Base-by-base conservation (phyloP, 805 yeast genomes). In the Metschnikowia henanensis region DNA sequence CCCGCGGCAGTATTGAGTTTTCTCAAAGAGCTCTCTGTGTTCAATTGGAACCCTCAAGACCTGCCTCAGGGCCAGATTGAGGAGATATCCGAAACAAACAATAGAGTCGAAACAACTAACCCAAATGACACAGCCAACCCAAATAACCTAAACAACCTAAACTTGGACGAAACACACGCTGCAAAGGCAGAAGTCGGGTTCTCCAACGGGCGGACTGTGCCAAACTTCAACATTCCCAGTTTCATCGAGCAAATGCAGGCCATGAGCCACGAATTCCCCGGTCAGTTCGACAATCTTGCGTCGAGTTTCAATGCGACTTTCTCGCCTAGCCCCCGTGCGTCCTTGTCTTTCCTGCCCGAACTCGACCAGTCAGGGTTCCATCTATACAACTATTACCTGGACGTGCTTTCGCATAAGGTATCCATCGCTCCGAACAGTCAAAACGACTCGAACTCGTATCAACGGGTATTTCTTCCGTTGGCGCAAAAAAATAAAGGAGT, bases 401-500 rank as follows among this genome's bases (percentile, higher is more conserved):
- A 75, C 45, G 67, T 66, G 10, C 53, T 79, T 30, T 65, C 76
- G 12, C 55, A 57, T 6, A 64, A 66, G 30, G 70, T 76, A 1
- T 75, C 76, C 3, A 70, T 77, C 28, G 77, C 80, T 1, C 80
- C 82, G 1, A 46, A 43, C 16, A 62, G 68, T 12, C 70, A 66
- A 37, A 61, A 64, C 32, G 72, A 66, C 23, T 76, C 78, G 22
- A 79, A 78, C 49, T 71, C 74, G 50, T 78, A 72, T 55, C 72
- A 75, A 48, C 70, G 71, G 28, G 75, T 79, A 16, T 77, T 78
- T 51, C 52, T 78, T 35, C 84, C 84, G 1, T 66, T 79, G 62
- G 83, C 83, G 0, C 78, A 76, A 37, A 56, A 63, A 44, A 80
- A 79, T 51, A 56, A 59, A 26, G 79, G 81, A 4, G 79, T 78